Conservation (phyloP, 306 rosid genomes). For the Sphenostylis stenocarpa region DNA sequence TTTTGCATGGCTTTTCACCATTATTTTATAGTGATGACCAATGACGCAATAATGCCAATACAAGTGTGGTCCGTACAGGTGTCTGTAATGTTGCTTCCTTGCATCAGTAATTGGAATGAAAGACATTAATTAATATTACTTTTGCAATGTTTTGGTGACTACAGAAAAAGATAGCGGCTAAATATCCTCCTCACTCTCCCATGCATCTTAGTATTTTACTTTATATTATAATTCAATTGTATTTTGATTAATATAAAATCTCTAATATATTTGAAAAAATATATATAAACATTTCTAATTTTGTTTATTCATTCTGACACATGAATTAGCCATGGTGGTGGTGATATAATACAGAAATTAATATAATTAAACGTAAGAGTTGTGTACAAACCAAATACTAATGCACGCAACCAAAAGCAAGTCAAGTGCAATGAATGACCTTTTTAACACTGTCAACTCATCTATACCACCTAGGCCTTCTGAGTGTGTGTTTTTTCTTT, state of each 20-base stretch:
- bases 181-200: no score
- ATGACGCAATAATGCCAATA: neutral
- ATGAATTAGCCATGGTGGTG: no score
- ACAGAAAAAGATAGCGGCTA: neutral
- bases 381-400: neutral
- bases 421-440: neutral
- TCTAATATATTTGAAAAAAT: no score
- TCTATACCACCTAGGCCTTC: no score
- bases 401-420: neutral
- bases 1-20: neutral
- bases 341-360: neutral
- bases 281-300: no score
- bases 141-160: neutral
- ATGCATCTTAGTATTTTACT: no score
- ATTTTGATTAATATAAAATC: no score
- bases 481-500: no score
- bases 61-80: conserved; percentile 15
- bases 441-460: neutral
- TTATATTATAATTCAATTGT: no score
- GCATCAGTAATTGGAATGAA: neutral
- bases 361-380: neutral
- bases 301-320: neutral
- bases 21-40: neutral
- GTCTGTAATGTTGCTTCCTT: neutral
- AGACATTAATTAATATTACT: neutral